These are phyloP conservation scores for Tulasnella sp. DNA, from an alignment of 768 basidiomycete species.

Conservation along the genomic window DNA sequence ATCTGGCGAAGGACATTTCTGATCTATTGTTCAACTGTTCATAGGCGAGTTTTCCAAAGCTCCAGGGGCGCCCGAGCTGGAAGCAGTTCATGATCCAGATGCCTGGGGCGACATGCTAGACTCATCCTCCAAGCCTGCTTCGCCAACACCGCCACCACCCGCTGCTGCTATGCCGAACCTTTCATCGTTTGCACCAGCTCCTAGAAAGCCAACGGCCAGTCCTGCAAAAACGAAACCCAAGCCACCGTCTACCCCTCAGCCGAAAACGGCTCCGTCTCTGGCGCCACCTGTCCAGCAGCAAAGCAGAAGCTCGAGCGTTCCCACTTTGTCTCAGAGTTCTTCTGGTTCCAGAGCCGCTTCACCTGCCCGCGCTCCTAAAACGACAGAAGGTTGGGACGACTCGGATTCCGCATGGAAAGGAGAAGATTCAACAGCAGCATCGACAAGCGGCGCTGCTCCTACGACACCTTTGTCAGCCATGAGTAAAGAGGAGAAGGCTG, in stretches of 20 bases:
- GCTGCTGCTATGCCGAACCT: constrained; percentile 15
- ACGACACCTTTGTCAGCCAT: constrained; percentile 39
- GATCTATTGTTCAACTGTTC: not conserved
- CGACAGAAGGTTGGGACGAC: not conserved
- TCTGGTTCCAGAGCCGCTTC: not conserved
- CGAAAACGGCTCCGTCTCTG: not conserved
- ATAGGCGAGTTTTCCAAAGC: constrained; percentile 68
- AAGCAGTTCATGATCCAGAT: constrained; percentile 11
- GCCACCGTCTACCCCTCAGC: not conserved
- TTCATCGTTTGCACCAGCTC: not conserved
- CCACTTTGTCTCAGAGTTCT: not conserved
- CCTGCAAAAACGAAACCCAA: not conserved
- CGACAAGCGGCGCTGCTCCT: constrained; percentile 22
- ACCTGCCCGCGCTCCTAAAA: not conserved
- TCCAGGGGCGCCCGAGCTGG: constrained; percentile 18
- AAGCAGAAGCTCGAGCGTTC: not conserved
- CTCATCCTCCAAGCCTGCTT: not conserved
- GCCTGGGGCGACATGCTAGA: constrained; percentile 23
- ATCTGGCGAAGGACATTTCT: not conserved
- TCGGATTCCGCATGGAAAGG: constrained; percentile 24
- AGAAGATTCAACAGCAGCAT: constrained; percentile 16
- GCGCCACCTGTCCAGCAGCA: not conserved
- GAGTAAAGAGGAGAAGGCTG: constrained; percentile 86
- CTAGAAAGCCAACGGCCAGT: not conserved
- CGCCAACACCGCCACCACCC: constrained; percentile 8